Evolutionary conservation across 495 filamentous ascomycete species (phyloP), one percentile per base, ranked within the genome.

Genomic region (Penicillium herquei): DNA sequence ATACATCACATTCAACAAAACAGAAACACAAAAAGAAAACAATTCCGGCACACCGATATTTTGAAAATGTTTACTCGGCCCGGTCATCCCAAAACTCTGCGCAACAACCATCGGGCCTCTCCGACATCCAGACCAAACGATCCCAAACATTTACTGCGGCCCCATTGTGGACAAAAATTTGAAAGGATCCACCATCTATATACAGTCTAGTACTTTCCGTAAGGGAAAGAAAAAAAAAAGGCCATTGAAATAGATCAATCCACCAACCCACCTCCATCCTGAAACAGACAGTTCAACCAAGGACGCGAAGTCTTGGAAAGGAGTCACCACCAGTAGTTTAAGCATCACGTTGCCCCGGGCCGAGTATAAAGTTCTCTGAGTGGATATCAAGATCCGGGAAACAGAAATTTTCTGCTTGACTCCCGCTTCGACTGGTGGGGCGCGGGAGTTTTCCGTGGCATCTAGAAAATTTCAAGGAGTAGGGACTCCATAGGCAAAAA

Each of bases 351-450:
- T 63, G 57, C 51, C 39, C 51, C 59, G 55, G 64, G 48, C 64
- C 64, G 58, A 67, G 51, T 56, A 56, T 61, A 62, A 57, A 52
- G 33, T 59, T 47, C 21, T 12, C 26, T 47, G 49, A 32, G 51
- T 44, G 42, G 49, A n/a, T 41, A n/a, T 13, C 7, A 16, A 41
- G 18, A 26, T 26, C 21, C 37, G n/a, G 44, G 47, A 44, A 45
- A 56, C 61, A 64, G 64, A 67, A 64, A 67, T 42, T 64, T 64
- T 64, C 61, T 64, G 55, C 63, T 26, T 10, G 14, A 39, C 16
- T 51, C 35, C 52, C 35, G 44, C 44, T 53, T 47, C 32, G 33
- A 18, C 16, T 32, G 11, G 46, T 37, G 30, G 30, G 31, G 47
- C 31, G 39, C 39, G 54, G 54, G 54, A 43, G 46, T 56, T 56